Percentiles rank a stretch among this genome's conserved stretches.
Conservation (phyloP, 1,284 basidiomycete genomes). For the Heterobasidion irregulare region DNA sequence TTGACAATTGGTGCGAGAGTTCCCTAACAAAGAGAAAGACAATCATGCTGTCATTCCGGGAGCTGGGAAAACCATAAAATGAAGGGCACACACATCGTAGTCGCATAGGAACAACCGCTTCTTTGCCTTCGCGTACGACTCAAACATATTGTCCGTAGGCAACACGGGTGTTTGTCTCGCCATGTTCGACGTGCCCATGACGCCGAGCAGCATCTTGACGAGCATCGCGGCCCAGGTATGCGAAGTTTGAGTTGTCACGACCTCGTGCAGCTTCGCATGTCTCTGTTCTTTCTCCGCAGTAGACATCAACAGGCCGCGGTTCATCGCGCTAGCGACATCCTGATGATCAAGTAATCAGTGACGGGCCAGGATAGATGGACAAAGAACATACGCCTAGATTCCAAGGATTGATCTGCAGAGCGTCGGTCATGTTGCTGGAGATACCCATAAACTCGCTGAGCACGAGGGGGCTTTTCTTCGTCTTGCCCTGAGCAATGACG, state of each 20-base stretch:
- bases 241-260: slow-evolving; percentile 90
- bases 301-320: slow-evolving; percentile 81
- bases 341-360: slow-evolving; percentile 21
- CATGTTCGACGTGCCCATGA: slow-evolving; percentile 75
- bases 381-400: slow-evolving; percentile 61
- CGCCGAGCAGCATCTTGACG: slow-evolving; percentile 81
- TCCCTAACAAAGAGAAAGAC: slow-evolving; percentile 52
- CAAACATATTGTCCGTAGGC: slow-evolving; percentile 53
- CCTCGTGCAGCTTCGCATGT: slow-evolving; percentile 75
- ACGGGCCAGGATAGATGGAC: neutral
- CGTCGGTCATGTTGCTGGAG: slow-evolving; percentile 77
- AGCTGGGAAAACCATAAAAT: neutral
- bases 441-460: slow-evolving; percentile 98
- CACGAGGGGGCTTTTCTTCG: slow-evolving; percentile 80
- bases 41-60: neutral
- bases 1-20: slow-evolving; percentile 97
- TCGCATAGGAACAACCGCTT: slow-evolving; percentile 94
- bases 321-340: slow-evolving; percentile 93
- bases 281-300: slow-evolving; percentile 68
- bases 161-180: slow-evolving; percentile 86
- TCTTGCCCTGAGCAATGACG: slow-evolving; percentile 86
- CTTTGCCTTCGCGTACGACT: slow-evolving; percentile 63
- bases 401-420: slow-evolving; percentile 85
- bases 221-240: slow-evolving; percentile 94
- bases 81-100: slow-evolving; percentile 68